Base-by-base conservation (phyloP, 2,329 filamentous ascomycete genomes). In the Plectosphaerella sp. region DNA sequence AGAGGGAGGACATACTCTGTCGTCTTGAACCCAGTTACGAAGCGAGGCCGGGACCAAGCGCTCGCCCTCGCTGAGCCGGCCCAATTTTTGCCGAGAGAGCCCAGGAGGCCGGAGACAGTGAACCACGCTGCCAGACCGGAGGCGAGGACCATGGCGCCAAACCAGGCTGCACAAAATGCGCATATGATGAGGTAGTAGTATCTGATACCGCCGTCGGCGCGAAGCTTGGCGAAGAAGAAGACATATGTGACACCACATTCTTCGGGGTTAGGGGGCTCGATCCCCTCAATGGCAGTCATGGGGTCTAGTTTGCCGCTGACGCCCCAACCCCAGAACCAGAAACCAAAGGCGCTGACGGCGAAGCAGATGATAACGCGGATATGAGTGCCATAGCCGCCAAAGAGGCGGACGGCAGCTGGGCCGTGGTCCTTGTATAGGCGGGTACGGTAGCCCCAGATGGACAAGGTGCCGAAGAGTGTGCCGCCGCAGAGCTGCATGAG, bases 401-500 rank as follows among this genome's bases (percentile, higher is more conserved):
- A 64, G 18, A 42, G 43, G 14, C 58, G 48, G 3, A 64, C 53
- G 2, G 57, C 59, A 5, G 43, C 37, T 2, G 58, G 56, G 2
- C 59, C 60, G 3, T 59, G 28, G 46, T 60, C 55, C 16, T 47
- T 24, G 50, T 62, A 63, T 14, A 57, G 47, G 3, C 57, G 50
- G 11, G 62, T 64, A 14, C 63, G 56, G 52, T 62, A 64, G 5
- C 63, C 63, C 59, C 61, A 66, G 42, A 66, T 47, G 35, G 52
- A 59, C 2, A 65, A 52, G 15, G 60, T 56, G 24, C 63, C 60
- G 53, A 65, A 66, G 9, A 62, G 47, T 18, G 61, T 59, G 14
- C 64, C 63, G 28, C 59, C 59, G 52, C 58, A 61, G 35, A 67
- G 57, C 43, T 65, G 62, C 57, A 67, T 61, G 10, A 67, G 56